phyloP scores from a whole-genome alignment of 1,284 basidiomycete species.

The Apiotrichum montevideense region DNA sequence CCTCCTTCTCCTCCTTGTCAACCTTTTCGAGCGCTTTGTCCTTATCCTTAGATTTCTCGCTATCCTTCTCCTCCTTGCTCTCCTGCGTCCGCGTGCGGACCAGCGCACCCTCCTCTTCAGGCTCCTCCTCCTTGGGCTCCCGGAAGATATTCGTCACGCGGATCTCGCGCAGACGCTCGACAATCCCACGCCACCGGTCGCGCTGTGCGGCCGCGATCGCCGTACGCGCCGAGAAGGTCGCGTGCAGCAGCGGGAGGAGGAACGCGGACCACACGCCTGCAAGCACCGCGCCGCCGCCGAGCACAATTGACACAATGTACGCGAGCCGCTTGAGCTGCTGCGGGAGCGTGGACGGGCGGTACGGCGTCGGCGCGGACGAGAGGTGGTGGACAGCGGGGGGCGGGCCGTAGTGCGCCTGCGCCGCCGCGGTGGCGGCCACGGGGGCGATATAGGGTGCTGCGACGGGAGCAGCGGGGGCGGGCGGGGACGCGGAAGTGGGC shows the following conservation, averaged over 20 bases:
- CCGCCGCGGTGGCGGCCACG: neutral
- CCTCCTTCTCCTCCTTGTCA: neutral
- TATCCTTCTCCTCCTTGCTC: neutral
- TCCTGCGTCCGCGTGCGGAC: neutral
- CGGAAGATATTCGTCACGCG: constrained; percentile 18
- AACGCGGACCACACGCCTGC: constrained; percentile 38
- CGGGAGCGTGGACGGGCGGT: constrained; percentile 7
- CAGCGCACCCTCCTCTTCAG: neutral
- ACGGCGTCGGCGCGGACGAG: constrained; percentile 1
- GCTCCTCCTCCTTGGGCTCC: neutral
- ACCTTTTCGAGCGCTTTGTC: neutral
- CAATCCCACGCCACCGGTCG: constrained; percentile 18
- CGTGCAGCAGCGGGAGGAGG: constrained; percentile 42
- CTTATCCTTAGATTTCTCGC: neutral
- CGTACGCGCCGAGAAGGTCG: constrained; percentile 39
- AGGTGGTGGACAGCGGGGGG: constrained; percentile 8
- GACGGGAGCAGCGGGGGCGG: neutral
- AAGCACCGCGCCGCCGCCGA: constrained; percentile 34
- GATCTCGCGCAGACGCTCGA: constrained; percentile 20
- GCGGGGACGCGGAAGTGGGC: neutral
- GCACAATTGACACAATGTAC: constrained; percentile 36
- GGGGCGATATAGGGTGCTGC: neutral
- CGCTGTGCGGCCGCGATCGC: constrained; percentile 37
- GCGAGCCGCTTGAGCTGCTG: constrained; percentile 30
- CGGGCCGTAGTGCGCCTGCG: neutral